Percentiles rank a stretch among this genome's conserved stretches.
Evolutionary conservation across 2,329 filamentous ascomycete species (phyloP).

Genomic region (Colletotrichum tamarilloi): DNA sequence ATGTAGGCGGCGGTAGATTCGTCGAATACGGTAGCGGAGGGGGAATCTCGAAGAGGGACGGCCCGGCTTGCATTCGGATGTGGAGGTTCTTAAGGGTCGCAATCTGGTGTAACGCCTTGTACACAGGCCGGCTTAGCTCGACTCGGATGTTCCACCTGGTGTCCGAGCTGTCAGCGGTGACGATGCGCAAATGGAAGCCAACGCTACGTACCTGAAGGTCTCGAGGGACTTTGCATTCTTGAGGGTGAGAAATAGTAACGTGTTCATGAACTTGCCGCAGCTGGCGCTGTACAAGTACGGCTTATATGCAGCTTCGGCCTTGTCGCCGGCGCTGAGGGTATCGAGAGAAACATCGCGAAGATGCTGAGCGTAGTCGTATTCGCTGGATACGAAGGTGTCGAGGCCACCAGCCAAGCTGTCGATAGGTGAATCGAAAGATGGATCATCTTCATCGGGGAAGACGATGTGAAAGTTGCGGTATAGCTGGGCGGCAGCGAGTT

Average conservation of each 20-base stretch:
- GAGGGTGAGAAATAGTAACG: constrained; percentile 66
- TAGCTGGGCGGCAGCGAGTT: constrained; percentile 67
- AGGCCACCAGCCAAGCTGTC: constrained; percentile 68
- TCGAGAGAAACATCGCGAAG: constrained; percentile 67
- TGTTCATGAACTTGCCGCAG: constrained; percentile 74
- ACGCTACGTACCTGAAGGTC: constrained; percentile 61
- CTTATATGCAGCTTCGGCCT: constrained; percentile 65
- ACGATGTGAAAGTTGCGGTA: constrained; percentile 71
- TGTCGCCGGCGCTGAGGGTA: constrained; percentile 61
- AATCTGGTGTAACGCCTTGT: constrained; percentile 66
- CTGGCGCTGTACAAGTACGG: constrained; percentile 65
- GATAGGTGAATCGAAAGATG: constrained; percentile 61
- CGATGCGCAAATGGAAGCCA: background rate
- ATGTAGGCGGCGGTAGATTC: constrained; percentile 35
- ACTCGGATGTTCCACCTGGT: constrained; percentile 72
- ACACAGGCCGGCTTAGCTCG: constrained; percentile 69
- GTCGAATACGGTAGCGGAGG: constrained; percentile 55
- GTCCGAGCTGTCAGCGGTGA: background rate
- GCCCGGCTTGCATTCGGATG: constrained; percentile 68
- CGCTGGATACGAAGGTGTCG: constrained; percentile 71
- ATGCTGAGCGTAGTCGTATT: constrained; percentile 71
- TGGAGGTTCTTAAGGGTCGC: constrained; percentile 63
- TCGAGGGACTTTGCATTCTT: constrained; percentile 67
- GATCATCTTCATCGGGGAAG: constrained; percentile 70
- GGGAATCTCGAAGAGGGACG: constrained; percentile 63